Conservation (phyloP, 768 basidiomycete species). For the Termitomyces sp. region DNA sequence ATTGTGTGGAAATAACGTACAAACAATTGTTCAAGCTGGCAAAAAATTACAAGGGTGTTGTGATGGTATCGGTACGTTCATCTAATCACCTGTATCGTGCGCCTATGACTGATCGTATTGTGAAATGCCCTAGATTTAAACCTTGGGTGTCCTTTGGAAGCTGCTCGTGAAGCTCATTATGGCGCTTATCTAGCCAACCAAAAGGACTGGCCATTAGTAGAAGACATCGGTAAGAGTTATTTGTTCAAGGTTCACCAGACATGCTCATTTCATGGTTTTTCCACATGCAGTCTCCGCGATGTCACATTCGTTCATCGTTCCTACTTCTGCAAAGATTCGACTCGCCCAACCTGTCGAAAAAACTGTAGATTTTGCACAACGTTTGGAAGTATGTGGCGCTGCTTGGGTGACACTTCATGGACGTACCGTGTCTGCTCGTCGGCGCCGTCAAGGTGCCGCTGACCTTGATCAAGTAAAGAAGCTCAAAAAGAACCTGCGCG, state of each 20-base stretch:
- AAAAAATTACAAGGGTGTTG: constrained; percentile 56
- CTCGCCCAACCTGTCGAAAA: constrained; percentile 50
- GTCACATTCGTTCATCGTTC: constrained; percentile 58
- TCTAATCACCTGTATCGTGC: not conserved
- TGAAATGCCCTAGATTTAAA: constrained; percentile 57
- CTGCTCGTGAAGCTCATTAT: constrained; percentile 61
- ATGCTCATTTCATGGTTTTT: not conserved
- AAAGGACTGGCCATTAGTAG: constrained; percentile 69
- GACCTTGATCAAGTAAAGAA: constrained; percentile 55
- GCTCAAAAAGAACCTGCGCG: constrained; percentile 45
- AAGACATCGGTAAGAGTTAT: constrained; percentile 50
- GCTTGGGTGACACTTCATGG: constrained; percentile 75
- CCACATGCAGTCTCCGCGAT: constrained; percentile 56
- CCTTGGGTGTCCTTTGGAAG: constrained; percentile 76
- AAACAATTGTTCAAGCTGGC: constrained; percentile 56
- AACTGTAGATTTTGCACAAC: constrained; percentile 54
- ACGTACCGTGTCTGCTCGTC: constrained; percentile 64
- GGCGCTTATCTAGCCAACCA: constrained; percentile 75
- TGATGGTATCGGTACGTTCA: constrained; percentile 62
- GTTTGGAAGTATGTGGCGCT: constrained; percentile 61
- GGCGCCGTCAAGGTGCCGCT: constrained; percentile 72
- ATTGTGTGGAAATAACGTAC: constrained; percentile 69
- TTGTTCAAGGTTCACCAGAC: not conserved
- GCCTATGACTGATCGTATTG: not conserved
- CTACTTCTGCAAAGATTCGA: constrained; percentile 62